phyloP scores from a whole-genome alignment of 768 basidiomycete species.

The Leccinum variicolor region DNA sequence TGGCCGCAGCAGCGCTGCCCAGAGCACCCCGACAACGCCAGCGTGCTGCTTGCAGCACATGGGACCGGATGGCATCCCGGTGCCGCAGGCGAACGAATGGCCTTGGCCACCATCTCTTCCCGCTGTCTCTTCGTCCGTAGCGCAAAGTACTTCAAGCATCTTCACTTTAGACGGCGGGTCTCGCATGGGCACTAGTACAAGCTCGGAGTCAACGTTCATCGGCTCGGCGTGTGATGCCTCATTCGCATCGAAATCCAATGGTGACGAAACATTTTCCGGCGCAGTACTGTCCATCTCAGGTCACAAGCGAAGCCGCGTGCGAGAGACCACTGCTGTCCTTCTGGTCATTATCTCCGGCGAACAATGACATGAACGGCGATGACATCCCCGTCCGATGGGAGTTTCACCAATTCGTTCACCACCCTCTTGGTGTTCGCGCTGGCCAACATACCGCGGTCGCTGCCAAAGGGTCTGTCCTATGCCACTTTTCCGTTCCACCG shows the following conservation, averaged over 20 bases:
- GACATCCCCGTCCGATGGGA: slow-evolving; percentile 5
- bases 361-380: slow-evolving; percentile 21
- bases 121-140: slow-evolving; percentile 51
- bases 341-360: slow-evolving; percentile 1
- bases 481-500: slow-evolving; percentile 3
- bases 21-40: not conserved
- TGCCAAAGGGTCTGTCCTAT: not conserved
- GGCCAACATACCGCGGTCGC: not conserved
- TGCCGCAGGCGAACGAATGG: slow-evolving; percentile 19
- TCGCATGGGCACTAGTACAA: not conserved
- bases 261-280: not conserved
- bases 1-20: too few relatives aligned
- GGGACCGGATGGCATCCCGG: slow-evolving; percentile 20
- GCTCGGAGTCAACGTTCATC: not conserved
- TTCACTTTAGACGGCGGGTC: slow-evolving; percentile 1
- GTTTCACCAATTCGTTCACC: not conserved
- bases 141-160: slow-evolving; percentile 49
- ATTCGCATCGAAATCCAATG: not conserved
- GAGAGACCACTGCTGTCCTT: not conserved
- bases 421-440: not conserved
- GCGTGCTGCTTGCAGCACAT: not conserved
- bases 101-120: slow-evolving; percentile 39
- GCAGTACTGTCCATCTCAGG: not conserved
- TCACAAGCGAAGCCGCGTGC: not conserved
- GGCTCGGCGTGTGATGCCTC: slow-evolving; percentile 10